Conservation (phyloP, 306 rosid genomes). For the Prunus mira region DNA sequence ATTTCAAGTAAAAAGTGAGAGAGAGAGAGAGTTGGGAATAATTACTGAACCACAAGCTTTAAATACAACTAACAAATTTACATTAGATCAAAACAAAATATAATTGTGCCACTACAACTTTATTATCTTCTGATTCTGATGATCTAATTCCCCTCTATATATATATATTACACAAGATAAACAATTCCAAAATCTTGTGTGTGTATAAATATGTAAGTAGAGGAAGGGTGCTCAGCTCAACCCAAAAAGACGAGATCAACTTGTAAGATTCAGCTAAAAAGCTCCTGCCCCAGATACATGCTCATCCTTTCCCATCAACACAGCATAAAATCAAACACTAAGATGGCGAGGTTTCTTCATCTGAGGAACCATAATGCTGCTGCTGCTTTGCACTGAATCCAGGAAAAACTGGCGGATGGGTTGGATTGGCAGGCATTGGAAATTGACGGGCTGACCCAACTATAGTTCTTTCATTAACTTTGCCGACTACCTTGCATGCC, state of each 20-base stretch:
- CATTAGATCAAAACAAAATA: not conserved
- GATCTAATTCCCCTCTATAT: slow-evolving; percentile 5
- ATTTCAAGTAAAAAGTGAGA: too few relatives aligned
- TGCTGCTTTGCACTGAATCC: slow-evolving; percentile 31
- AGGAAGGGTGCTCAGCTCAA: not conserved
- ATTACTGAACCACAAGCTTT: not conserved
- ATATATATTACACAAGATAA: slow-evolving; percentile 18
- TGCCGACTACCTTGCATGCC: slow-evolving; percentile 86
- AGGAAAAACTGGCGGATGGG: slow-evolving; percentile 39
- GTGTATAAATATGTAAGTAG: slow-evolving; percentile 1
- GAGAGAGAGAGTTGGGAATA: not conserved
- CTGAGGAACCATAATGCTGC: slow-evolving; percentile 45
- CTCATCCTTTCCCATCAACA: not conserved
- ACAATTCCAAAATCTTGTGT: slow-evolving; percentile 22
- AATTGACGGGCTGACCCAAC: slow-evolving; percentile 56
- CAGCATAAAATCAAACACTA: slow-evolving; percentile 15
- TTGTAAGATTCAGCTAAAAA: slow-evolving; percentile 3
- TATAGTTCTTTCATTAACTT: slow-evolving; percentile 65
- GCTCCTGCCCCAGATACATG: not conserved
- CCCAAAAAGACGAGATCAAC: not conserved
- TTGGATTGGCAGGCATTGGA: slow-evolving; percentile 35
- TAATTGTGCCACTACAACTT: not conserved
- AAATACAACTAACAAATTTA: slow-evolving; percentile 12
- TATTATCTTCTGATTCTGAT: slow-evolving; percentile 8
- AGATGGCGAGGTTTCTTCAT: slow-evolving; percentile 39